Base-by-base conservation (phyloP, 2,329 filamentous ascomycete species). In the Aureobasidium subglaciale region DNA sequence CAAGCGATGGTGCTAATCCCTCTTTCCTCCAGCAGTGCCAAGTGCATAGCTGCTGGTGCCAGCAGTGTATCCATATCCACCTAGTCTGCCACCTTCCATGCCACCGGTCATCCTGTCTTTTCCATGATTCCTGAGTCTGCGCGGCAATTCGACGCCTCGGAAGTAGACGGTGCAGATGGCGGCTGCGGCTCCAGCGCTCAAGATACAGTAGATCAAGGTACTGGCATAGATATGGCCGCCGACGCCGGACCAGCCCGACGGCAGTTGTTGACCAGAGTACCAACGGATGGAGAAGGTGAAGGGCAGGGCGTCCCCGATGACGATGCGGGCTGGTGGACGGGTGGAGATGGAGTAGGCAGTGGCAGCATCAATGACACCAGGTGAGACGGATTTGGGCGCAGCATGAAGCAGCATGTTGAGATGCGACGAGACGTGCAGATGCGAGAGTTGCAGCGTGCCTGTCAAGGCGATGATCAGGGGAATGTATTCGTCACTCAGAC, bases 381-480 rank as follows among this genome's bases (percentile, higher is more conserved):
- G 73, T n/a, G 70, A 57, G 38, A 73, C 56, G 58, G 65, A 59
- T 60, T 69, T 70, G 25, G 85, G 71, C 80, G 83, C 73, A 77
- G 85, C 62, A 74, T 84, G 93, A 62, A 96, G 78, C 55, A 97
- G 77, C 59, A 97, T 84, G 68, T 97, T 97, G 70, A 97, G 79
- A 66, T 89, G 84, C 5, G 90, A 92, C 66, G 87, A 88, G 62
- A 99, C 83, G 73, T 97, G 93, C 64, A 99, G 78, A 71, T 96
- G 93, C 69, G 85, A 90, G 49, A 86, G 77, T 72, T 99, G 91
- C 18, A 97, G 78, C 0, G 89, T 95, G 2, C 93, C 93, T 11
- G 91, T 87, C 16, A 99, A 75, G 2, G 91, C 91, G 61, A 99
- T 89, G 6, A 95, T 87, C 34, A 96, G 78, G 0, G 92, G 91